Percentiles rank a stretch among this genome's conserved stretches.
Conservation (phyloP, 805 yeast species). For the Kluyveromyces starmeri region DNA sequence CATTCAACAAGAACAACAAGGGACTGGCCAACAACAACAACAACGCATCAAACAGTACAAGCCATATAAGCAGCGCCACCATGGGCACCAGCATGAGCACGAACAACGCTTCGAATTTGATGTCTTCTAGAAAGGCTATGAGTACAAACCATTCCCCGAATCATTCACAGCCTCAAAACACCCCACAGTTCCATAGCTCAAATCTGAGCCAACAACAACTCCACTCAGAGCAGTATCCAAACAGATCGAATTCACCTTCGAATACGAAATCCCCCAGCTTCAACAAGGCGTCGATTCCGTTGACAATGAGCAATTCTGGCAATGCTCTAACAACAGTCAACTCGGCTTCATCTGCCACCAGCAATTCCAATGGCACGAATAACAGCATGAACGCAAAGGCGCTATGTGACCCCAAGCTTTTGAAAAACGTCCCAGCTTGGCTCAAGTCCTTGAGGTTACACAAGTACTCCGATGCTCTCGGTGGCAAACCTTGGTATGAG, state of each 20-base stretch:
- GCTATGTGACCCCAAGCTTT: slow-evolving; percentile 42
- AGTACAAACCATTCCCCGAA: slow-evolving; percentile 6
- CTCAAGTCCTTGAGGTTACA: slow-evolving; percentile 81
- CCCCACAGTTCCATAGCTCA: slow-evolving; percentile 1
- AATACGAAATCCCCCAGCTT: neutral
- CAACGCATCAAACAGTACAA: slow-evolving; percentile 6
- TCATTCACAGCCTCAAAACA: neutral
- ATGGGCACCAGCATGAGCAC: slow-evolving; percentile 5
- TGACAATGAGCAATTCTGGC: slow-evolving; percentile 4
- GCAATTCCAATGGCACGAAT: slow-evolving; percentile 3
- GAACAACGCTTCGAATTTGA: neutral
- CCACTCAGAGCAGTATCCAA: slow-evolving; percentile 31
- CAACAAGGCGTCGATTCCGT: slow-evolving; percentile 1
- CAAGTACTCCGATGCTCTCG: slow-evolving; percentile 82
- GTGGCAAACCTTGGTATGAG: slow-evolving; percentile 68
- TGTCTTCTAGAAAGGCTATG: neutral
- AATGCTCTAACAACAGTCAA: slow-evolving; percentile 5
- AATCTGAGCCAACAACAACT: slow-evolving; percentile 4
- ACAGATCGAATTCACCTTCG: slow-evolving; percentile 4
- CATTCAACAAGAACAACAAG: slow-evolving; percentile 8
- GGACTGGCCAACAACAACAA: slow-evolving; percentile 2
- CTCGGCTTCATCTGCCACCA: slow-evolving; percentile 4
- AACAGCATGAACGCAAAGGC: slow-evolving; percentile 37
- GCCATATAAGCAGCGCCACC: slow-evolving; percentile 8
- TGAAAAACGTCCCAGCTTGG: slow-evolving; percentile 87